phyloP scores from a whole-genome alignment of 441 rosid species.

The Erodium moschatum region DNA sequence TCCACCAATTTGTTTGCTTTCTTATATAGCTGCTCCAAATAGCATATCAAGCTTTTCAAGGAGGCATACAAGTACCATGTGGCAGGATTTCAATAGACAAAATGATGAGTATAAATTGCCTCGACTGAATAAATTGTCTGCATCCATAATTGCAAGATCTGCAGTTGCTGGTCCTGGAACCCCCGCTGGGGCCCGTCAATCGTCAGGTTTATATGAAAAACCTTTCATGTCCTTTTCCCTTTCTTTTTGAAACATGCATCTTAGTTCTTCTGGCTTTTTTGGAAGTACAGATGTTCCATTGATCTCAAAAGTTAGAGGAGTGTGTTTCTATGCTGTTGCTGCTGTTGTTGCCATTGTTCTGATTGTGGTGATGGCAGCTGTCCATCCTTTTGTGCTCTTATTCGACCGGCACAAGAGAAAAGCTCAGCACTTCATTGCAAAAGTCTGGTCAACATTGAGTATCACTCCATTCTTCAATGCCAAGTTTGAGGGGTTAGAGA shows the following conservation, averaged over 20 bases:
- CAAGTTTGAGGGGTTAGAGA: slow-evolving; percentile 60
- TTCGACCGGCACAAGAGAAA: slow-evolving; percentile 64
- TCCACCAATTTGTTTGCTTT: slow-evolving; percentile 17
- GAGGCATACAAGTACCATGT: slow-evolving; percentile 24
- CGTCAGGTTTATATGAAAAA: slow-evolving; percentile 45
- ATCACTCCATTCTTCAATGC: slow-evolving; percentile 49
- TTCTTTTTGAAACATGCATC: neutral
- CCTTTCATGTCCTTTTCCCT: slow-evolving; percentile 1
- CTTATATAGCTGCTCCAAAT: slow-evolving; percentile 34
- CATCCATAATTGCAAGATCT: slow-evolving; percentile 37
- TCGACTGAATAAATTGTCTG: slow-evolving; percentile 25
- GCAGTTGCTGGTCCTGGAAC: slow-evolving; percentile 55
- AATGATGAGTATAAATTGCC: slow-evolving; percentile 25
- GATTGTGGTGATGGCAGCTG: slow-evolving; percentile 54
- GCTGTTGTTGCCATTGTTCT: slow-evolving; percentile 48
- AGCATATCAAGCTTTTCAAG: slow-evolving; percentile 26
- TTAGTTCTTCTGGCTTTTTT: slow-evolving; percentile 23
- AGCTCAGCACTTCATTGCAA: slow-evolving; percentile 61
- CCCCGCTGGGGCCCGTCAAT: slow-evolving; percentile 36
- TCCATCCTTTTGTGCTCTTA: slow-evolving; percentile 71
- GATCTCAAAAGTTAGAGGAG: slow-evolving; percentile 60
- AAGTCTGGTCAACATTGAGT: slow-evolving; percentile 60
- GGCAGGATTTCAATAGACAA: slow-evolving; percentile 24
- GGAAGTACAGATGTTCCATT: slow-evolving; percentile 52
- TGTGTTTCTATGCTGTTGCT: slow-evolving; percentile 58